phyloP scores from a whole-genome alignment of 179 eudicot genomes.

The Actinidia chinensis region DNA sequence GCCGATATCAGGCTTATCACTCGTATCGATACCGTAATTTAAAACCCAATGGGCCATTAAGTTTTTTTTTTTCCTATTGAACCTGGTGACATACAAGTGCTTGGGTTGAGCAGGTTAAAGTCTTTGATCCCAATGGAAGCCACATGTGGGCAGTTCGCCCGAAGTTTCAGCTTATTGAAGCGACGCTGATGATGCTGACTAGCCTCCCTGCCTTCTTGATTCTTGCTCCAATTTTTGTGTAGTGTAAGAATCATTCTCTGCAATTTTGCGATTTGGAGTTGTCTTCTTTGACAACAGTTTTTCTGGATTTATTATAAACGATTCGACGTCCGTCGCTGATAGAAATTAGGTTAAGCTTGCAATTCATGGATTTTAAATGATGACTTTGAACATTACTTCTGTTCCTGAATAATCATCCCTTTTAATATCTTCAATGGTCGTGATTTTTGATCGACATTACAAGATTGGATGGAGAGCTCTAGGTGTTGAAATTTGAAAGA shows the following conservation, averaged over 20 bases:
- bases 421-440: too few relatives aligned
- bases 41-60: neutral
- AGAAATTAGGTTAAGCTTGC: too few relatives aligned
- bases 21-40: neutral
- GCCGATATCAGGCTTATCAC: too few relatives aligned
- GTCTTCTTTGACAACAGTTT: neutral
- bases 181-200: conserved; percentile 52
- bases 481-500: too few relatives aligned
- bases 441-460: too few relatives aligned
- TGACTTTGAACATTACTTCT: too few relatives aligned
- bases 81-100: neutral
- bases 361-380: too few relatives aligned
- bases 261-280: neutral
- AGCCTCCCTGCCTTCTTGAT: neutral
- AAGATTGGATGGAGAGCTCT: too few relatives aligned
- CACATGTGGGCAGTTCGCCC: conserved; percentile 30
- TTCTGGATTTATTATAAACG: neutral
- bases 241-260: conserved; percentile 1
- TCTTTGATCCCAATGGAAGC: conserved; percentile 58
- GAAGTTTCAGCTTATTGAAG: conserved; percentile 47
- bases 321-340: too few relatives aligned
- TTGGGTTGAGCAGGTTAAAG: conserved; percentile 44
- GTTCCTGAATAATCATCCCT: too few relatives aligned
- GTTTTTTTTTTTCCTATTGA: neutral
- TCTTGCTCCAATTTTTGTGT: neutral